Percentiles rank a stretch among this genome's conserved stretches.
phyloP scores from a whole-genome alignment of 2,329 filamentous ascomycete species.

The Delphinella strobiligena region DNA sequence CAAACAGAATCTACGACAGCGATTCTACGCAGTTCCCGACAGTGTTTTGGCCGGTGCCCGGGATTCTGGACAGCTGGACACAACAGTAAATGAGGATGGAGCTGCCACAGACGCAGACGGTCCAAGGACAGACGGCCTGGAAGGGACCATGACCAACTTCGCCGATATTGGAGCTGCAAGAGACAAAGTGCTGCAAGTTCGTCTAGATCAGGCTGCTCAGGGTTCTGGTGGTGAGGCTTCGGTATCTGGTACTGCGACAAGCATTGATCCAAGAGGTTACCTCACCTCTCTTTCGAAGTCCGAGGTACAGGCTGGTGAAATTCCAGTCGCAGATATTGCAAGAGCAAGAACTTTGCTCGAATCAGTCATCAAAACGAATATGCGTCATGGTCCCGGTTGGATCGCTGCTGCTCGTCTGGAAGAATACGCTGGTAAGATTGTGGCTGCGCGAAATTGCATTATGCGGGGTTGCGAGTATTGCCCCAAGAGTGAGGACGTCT shows the following conservation, averaged over 20 bases:
- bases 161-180: constrained; percentile 92
- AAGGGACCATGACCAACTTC: constrained; percentile 96
- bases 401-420: constrained; percentile 88
- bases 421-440: constrained; percentile 82
- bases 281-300: constrained; percentile 81
- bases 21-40: constrained; percentile 94
- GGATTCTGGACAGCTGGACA: constrained; percentile 69
- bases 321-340: constrained; percentile 88
- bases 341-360: constrained; percentile 85
- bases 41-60: constrained; percentile 82
- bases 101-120: constrained; percentile 27
- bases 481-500: constrained; percentile 87
- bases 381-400: constrained; percentile 88
- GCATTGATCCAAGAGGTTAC: constrained; percentile 90
- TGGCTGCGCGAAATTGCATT: constrained; percentile 79
- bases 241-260: constrained; percentile 65
- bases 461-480: constrained; percentile 80
- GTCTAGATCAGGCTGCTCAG: constrained; percentile 76
- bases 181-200: constrained; percentile 91
- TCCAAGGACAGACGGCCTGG: constrained; percentile 32
- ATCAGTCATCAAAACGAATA: constrained; percentile 94
- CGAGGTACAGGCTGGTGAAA: constrained; percentile 64
- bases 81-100: constrained; percentile 73
- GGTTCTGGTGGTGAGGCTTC: constrained; percentile 56
- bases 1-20: constrained; percentile 62